These are phyloP conservation scores for Tuber calosporum DNA, from an alignment of 495 filamentous ascomycete genomes.

Conservation along the genomic window DNA sequence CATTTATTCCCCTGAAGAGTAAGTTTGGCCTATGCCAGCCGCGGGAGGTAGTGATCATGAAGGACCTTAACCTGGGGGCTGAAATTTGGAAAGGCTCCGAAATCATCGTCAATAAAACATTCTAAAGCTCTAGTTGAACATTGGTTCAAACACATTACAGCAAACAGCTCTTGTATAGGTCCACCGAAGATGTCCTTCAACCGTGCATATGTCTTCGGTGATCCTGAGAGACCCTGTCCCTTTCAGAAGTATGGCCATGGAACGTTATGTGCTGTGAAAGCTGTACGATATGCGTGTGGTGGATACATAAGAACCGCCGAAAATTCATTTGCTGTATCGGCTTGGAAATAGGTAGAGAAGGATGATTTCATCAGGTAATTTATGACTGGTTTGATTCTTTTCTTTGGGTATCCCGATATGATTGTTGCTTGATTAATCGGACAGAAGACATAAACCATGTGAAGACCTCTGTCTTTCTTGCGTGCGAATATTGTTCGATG, in stretches of 20 bases:
- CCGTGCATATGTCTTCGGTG: slow-evolving; percentile 9
- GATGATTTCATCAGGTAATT: not conserved
- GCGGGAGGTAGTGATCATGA: not conserved
- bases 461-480: not conserved
- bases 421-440: not conserved
- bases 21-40: not conserved
- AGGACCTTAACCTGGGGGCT: not conserved
- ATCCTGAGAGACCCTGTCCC: slow-evolving; percentile 4
- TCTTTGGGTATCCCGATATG: not conserved
- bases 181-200: slow-evolving; percentile 9
- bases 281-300: slow-evolving; percentile 13
- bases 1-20: not conserved
- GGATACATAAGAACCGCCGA: not conserved
- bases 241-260: slow-evolving; percentile 12
- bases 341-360: not conserved
- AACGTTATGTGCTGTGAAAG: slow-evolving; percentile 8
- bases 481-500: slow-evolving; percentile 4
- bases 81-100: not conserved
- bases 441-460: slow-evolving; percentile 8
- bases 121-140: not conserved
- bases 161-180: not conserved
- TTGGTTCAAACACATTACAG: not conserved
- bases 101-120: slow-evolving; percentile 15
- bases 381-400: not conserved
- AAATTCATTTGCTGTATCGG: slow-evolving; percentile 3